These are phyloP conservation scores for Phaeoacremonium minimum DNA, from an alignment of 2,329 filamentous ascomycete species.

Conservation along the genomic window DNA sequence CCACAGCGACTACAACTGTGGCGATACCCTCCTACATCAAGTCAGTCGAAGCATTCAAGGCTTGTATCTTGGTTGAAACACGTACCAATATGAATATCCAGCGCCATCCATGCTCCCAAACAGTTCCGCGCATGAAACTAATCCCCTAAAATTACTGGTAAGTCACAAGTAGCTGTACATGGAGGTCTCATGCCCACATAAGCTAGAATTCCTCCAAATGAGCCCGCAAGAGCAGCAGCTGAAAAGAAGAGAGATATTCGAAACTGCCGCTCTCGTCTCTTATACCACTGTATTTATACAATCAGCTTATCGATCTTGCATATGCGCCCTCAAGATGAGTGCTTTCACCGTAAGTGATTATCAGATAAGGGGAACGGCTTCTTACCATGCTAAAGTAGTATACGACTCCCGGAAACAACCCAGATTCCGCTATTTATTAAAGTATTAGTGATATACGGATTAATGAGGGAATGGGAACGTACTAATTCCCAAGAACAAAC, in stretches of 20 bases:
- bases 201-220: slow-evolving; percentile 52
- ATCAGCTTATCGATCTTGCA: no score
- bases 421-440: slow-evolving; percentile 44
- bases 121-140: slow-evolving; percentile 46
- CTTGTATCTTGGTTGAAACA: slow-evolving; percentile 38
- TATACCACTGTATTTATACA: no score
- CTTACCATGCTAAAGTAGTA: slow-evolving; percentile 48
- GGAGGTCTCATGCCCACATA: slow-evolving; percentile 29
- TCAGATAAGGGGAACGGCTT: no score
- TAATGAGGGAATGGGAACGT: no score
- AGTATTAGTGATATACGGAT: no score
- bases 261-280: slow-evolving; percentile 48
- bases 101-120: slow-evolving; percentile 48
- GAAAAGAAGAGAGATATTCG: slow-evolving; percentile 53
- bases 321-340: no score
- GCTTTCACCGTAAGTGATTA: no score
- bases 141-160: slow-evolving; percentile 35
- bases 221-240: slow-evolving; percentile 48
- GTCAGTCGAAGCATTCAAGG: neutral
- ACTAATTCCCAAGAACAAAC: slow-evolving; percentile 51
- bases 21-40: slow-evolving; percentile 44
- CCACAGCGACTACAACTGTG: slow-evolving; percentile 45
- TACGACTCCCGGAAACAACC: slow-evolving; percentile 46
- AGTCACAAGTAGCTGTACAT: neutral
- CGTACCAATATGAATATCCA: slow-evolving; percentile 58